Evolutionary conservation across 177 flowering plant species (phyloP).

Genomic region (Tripterygium wilfordii): DNA sequence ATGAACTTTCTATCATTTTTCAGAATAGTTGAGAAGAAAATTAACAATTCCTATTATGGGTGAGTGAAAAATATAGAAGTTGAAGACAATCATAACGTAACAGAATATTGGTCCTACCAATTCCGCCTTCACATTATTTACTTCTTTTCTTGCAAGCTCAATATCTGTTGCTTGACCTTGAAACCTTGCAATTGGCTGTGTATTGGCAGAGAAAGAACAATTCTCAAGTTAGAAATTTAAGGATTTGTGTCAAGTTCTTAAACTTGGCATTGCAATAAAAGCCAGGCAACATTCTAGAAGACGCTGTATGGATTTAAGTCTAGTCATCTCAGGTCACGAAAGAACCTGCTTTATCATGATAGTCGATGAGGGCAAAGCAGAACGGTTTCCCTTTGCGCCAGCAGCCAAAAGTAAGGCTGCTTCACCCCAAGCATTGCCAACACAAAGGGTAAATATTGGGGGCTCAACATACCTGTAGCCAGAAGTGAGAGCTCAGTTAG

Average conservation of each 20-base stretch:
- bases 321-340: not conserved
- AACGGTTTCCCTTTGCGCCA: conserved; percentile 90
- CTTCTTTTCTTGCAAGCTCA: conserved; percentile 72
- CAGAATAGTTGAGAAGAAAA: too few relatives aligned
- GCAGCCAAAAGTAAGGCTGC: conserved; percentile 97
- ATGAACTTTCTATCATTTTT: too few relatives aligned
- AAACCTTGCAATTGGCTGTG: conserved; percentile 83
- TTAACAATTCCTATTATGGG: too few relatives aligned
- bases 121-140: conserved; percentile 61
- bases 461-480: conserved; percentile 63
- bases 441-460: conserved; percentile 88
- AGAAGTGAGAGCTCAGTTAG: not conserved
- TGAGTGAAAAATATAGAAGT: too few relatives aligned
- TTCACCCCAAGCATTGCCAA: conserved; percentile 99
- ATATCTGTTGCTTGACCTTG: conserved; percentile 94
- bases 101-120: conserved; percentile 51
- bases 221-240: conserved; percentile 2
- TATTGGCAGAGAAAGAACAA: conserved; percentile 4
- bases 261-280: too few relatives aligned
- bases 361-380: conserved; percentile 88
- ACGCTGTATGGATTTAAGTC: too few relatives aligned
- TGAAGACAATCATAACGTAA: too few relatives aligned
- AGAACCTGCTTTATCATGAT: conserved; percentile 91
- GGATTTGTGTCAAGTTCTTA: too few relatives aligned
- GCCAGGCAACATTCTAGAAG: too few relatives aligned